A percentile compares a stretch with the other conserved stretches of the same genome.
Evolutionary conservation across 345 rosid species (phyloP).

Genomic region (Pugionium cornutum): DNA sequence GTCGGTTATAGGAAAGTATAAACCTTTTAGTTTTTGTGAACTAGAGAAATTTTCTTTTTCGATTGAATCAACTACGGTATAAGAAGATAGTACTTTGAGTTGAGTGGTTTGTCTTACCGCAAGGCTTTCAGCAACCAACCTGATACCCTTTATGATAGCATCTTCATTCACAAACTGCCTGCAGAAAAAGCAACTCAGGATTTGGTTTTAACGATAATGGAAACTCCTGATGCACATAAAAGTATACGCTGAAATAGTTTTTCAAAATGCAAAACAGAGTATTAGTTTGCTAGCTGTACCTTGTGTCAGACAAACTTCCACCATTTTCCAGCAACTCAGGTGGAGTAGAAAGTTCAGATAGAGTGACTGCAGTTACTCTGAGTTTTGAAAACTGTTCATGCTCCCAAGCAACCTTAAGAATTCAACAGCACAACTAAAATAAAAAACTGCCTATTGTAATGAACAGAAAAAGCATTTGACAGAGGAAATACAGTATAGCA

Average conservation of each 20-base stretch:
- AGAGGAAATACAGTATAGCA: not conserved
- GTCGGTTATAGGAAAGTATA: not conserved
- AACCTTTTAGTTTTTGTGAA: not conserved
- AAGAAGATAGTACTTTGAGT: not conserved
- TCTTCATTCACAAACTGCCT: slow-evolving; percentile 71
- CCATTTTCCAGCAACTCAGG: slow-evolving; percentile 76
- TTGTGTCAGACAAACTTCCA: slow-evolving; percentile 80
- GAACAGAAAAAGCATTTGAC: not conserved
- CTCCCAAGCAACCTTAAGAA: slow-evolving; percentile 96
- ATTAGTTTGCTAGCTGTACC: slow-evolving; percentile 45
- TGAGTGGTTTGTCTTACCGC: slow-evolving; percentile 62
- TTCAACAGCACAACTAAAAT: not conserved
- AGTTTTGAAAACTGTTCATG: slow-evolving; percentile 97
- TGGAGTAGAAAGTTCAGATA: slow-evolving; percentile 72
- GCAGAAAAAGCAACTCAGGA: slow-evolving; percentile 28
- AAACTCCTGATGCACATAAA: slow-evolving; percentile 15
- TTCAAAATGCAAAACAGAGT: slow-evolving; percentile 3
- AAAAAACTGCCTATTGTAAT: slow-evolving; percentile 1
- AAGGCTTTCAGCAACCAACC: slow-evolving; percentile 89
- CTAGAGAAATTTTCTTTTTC: slow-evolving; percentile 3
- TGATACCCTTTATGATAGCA: slow-evolving; percentile 67
- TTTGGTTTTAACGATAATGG: not conserved
- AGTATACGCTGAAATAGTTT: not conserved
- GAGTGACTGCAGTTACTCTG: slow-evolving; percentile 94
- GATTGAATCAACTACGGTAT: not conserved